These are phyloP conservation scores for Phaeoacremonium minimum DNA, from an alignment of 2,329 filamentous ascomycete species.

Conservation along the genomic window DNA sequence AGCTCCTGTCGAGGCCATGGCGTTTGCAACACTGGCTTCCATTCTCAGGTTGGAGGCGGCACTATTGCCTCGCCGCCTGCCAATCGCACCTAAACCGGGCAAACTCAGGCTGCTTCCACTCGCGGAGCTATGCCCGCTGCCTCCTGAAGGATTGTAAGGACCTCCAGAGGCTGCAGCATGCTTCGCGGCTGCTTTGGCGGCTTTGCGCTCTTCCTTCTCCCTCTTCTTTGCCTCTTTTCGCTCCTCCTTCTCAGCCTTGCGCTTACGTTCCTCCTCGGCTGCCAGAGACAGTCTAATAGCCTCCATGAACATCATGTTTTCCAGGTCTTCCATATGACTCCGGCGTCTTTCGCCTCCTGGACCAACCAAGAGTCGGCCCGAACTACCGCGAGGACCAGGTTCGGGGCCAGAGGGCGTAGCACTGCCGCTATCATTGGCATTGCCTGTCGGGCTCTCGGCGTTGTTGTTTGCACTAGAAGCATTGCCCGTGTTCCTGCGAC, in stretches of 20 bases:
- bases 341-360: slow-evolving; percentile 24
- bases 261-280: slow-evolving; percentile 87
- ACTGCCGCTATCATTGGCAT: slow-evolving; percentile 18
- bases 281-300: slow-evolving; percentile 88
- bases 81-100: slow-evolving; percentile 49
- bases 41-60: slow-evolving; percentile 54
- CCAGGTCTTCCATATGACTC: slow-evolving; percentile 74
- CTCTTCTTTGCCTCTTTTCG: slow-evolving; percentile 80
- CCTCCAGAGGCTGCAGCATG: slow-evolving; percentile 28
- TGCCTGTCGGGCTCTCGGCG: slow-evolving; percentile 20
- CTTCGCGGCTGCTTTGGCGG: slow-evolving; percentile 57
- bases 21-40: slow-evolving; percentile 47
- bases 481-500: slow-evolving; percentile 47
- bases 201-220: slow-evolving; percentile 80
- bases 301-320: slow-evolving; percentile 99
- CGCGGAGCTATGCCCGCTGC: slow-evolving; percentile 39
- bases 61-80: slow-evolving; percentile 56
- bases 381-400: slow-evolving; percentile 23
- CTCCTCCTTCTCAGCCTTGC: slow-evolving; percentile 75
- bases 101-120: slow-evolving; percentile 65
- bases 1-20: slow-evolving; percentile 28
- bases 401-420: slow-evolving; percentile 23
- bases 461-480: slow-evolving; percentile 21
- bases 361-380: slow-evolving; percentile 17
- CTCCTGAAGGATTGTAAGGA: slow-evolving; percentile 32